Evolutionary conservation across 352 stramenopile species (phyloP), one percentile per base, ranked within the genome.

Genomic region (Pythium aphanidermatum): DNA sequence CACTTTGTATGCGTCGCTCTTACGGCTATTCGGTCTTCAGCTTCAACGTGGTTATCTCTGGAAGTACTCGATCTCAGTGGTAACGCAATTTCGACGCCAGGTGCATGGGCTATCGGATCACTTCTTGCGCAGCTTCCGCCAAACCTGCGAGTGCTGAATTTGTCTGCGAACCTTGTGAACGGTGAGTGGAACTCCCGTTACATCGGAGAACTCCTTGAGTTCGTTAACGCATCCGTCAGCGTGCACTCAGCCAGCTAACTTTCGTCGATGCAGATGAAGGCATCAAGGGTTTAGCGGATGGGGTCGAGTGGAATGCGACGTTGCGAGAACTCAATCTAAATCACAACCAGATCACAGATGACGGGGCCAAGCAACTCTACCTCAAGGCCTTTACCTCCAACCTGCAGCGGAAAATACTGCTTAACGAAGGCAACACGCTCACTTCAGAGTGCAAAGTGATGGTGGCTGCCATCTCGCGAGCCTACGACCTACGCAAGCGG

Each of bases 21-120:
- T 14, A 54, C 39, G 6, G 42, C 52, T 3, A 55, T 72, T 8
- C 53, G 58, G 5, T 19, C 46, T 40, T 51, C 34, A 46, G 26
- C 53, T 19, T 2, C 26, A 7, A 25, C 41, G 21, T 68, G 50
- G 60, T 41, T 51, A 6, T 3, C 37, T 1, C 49, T 89, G 5
- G 50, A 74, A 39, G 47, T 65, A 14, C 63, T 90, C 6, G 59
- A 86, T 30, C 55, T 90, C 13, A 81, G 66, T 29, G 63, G 56
- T 1, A 86, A 90, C 25, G 49, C 59, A 7, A 67, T 90, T 26
- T 63, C 54, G 5, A 51, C 63, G 29, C 48, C 30, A 3, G 74
- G 70, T 4, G 49, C 60, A 3, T 63, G 51, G 23, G 60, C 78
- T 3, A 46, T 84, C 6, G 71, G 64, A 2, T 19, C 70, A 24